Base-by-base conservation (phyloP, 176 grass and related monocot genomes). In the Puccinellia tenuiflora region DNA sequence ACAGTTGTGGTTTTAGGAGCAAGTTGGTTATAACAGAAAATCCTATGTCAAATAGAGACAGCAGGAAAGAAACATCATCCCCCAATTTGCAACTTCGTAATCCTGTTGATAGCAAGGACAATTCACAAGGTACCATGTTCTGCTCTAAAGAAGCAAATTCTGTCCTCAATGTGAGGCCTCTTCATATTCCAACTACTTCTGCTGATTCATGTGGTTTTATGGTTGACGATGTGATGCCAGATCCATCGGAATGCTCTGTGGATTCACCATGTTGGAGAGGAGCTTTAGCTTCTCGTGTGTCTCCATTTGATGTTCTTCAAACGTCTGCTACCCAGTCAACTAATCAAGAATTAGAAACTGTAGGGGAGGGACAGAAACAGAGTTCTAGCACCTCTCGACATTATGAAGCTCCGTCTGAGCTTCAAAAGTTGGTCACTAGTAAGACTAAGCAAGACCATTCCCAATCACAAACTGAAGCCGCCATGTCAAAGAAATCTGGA, bases 251-350 rank as follows among this genome's bases (percentile, higher is more conserved):
- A 26, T 86, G 88, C 56, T 90, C 80, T 68, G 82, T 86, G 30
- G 90, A 92, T 83, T 92, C 90, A 86, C 90, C 90, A 17, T 92
- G 90, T 73, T 92, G 48, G 39, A 81, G 51, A 86, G 90, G 90
- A 68, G n/a, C 46, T 89, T 75, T 40, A 35, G 53, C 73, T 82
- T 82, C 77, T 83, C 77, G 5, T 31, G 21, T 52, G 28, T 85
- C 86, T 60, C 45, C 83, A 75, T 82, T 82, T 82, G 57, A 88
- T 67, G 47, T 66, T 46, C 38, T 20, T 86, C 55, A 75, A 68
- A 68, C 66, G 59, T 54, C 48, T 54, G 20, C 51, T 42, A 21
- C 2, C 9, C 21, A 68, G 59, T 18, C 50, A 50, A 72, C 68
- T 45, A 83, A 60, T 66, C 35, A 88, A 53, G 46, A 86, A 21